Percentiles rank a stretch among this genome's conserved stretches.
phyloP scores from a whole-genome alignment of 2,329 filamentous ascomycete species.

The Sporothrix luriei region DNA sequence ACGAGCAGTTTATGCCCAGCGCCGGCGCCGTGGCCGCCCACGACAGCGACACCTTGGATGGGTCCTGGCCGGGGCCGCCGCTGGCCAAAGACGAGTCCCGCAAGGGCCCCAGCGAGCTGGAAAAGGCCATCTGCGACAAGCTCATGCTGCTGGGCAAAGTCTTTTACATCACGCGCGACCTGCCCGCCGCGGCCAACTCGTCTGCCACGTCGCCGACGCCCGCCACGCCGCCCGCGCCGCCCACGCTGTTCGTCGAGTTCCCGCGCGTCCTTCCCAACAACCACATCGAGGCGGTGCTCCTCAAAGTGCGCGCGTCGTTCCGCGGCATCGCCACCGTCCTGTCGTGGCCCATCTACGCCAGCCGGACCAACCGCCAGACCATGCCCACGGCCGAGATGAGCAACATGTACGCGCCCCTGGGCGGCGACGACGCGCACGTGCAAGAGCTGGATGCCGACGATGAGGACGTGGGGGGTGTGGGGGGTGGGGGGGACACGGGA shows the following conservation, averaged over 20 bases:
- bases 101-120: background rate
- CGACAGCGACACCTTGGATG: background rate
- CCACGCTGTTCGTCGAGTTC: constrained; percentile 27
- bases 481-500: background rate
- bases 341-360: constrained; percentile 21
- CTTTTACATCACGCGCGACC: constrained; percentile 15
- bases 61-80: no score
- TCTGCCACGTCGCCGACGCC: background rate
- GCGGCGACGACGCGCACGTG: background rate
- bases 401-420: constrained; percentile 7
- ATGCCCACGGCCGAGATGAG: background rate
- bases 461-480: background rate
- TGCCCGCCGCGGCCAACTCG: no score
- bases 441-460: background rate
- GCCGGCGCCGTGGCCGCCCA: background rate
- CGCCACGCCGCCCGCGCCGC: background rate
- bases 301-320: background rate
- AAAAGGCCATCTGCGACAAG: background rate
- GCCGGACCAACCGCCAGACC: background rate
- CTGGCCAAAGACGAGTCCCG: background rate
- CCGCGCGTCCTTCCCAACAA: background rate
- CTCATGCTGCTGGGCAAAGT: background rate
- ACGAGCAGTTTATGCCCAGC: background rate
- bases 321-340: background rate
- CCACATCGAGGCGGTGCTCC: constrained; percentile 4